Percentiles rank a stretch among this genome's conserved stretches.
Conservation (phyloP, 345 rosid genomes). For the Lepidium sativum region DNA sequence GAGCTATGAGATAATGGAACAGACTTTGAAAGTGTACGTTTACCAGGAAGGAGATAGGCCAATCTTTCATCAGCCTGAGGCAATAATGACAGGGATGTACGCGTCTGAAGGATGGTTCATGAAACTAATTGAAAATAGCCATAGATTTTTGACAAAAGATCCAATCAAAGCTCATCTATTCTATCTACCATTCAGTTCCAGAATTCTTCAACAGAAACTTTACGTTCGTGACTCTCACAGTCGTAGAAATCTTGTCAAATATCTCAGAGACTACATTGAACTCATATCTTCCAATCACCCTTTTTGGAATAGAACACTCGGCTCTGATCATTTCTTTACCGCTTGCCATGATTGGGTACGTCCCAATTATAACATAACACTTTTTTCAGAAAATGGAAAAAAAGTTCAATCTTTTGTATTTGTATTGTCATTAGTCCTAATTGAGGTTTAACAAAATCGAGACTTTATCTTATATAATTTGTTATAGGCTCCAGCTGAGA, state of each 20-base stretch:
- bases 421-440: no score
- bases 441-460: no score
- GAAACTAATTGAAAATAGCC: constrained; percentile 55
- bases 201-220: constrained; percentile 49
- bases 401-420: no score
- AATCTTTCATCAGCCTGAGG: constrained; percentile 52
- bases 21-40: constrained; percentile 53
- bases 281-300: constrained; percentile 42
- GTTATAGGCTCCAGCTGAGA: constrained; percentile 69
- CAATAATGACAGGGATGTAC: constrained; percentile 53
- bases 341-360: constrained; percentile 85
- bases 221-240: constrained; percentile 55
- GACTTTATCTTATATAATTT: not conserved
- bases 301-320: constrained; percentile 76
- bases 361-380: no score
- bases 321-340: constrained; percentile 75
- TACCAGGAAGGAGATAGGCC: constrained; percentile 71
- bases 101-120: constrained; percentile 94
- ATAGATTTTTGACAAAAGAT: constrained; percentile 47
- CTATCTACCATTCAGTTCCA: constrained; percentile 71
- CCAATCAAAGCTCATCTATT: constrained; percentile 65
- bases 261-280: constrained; percentile 44
- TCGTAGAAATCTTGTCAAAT: constrained; percentile 40
- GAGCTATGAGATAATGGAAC: constrained; percentile 83
- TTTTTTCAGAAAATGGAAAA: no score